These are phyloP conservation scores for Pythium brachiatum DNA, from an alignment of 352 stramenopile species.

Conservation along the genomic window DNA sequence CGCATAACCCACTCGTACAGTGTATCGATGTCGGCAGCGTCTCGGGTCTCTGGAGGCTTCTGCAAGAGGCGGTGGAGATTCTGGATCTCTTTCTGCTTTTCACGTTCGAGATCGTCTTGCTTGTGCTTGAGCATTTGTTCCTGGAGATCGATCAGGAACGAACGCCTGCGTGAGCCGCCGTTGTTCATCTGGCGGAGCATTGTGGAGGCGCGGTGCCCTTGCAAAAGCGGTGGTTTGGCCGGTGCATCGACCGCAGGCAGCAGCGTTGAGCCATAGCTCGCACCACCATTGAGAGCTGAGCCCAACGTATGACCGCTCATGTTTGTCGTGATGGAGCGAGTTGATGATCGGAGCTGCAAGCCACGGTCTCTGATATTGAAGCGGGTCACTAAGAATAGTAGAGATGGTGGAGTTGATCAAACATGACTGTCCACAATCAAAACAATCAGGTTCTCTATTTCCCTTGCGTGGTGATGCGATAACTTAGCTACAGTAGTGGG, in stretches of 20 bases:
- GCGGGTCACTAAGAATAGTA: background rate
- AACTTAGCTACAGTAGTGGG: conserved; percentile 24
- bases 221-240: background rate
- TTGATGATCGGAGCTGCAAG: background rate
- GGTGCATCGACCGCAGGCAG: background rate
- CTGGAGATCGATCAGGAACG: conserved; percentile 56
- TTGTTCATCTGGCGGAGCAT: conserved; percentile 15
- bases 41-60: conserved; percentile 39
- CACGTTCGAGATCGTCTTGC: conserved; percentile 39
- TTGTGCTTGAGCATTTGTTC: conserved; percentile 51
- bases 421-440: background rate
- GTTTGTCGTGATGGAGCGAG: background rate
- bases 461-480: conserved; percentile 6
- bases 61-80: conserved; percentile 57
- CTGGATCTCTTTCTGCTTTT: conserved; percentile 44
- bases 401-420: background rate
- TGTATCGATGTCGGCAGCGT: conserved; percentile 60
- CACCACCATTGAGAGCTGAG: background rate
- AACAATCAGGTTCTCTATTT: background rate
- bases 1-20: conserved; percentile 79
- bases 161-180: conserved; percentile 13
- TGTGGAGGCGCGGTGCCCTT: conserved; percentile 5
- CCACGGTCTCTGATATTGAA: background rate
- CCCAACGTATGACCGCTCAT: conserved; percentile 4
- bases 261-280: background rate